Base-by-base conservation (phyloP, 768 basidiomycete genomes). In the Lactarius pseudohatsudake region DNA sequence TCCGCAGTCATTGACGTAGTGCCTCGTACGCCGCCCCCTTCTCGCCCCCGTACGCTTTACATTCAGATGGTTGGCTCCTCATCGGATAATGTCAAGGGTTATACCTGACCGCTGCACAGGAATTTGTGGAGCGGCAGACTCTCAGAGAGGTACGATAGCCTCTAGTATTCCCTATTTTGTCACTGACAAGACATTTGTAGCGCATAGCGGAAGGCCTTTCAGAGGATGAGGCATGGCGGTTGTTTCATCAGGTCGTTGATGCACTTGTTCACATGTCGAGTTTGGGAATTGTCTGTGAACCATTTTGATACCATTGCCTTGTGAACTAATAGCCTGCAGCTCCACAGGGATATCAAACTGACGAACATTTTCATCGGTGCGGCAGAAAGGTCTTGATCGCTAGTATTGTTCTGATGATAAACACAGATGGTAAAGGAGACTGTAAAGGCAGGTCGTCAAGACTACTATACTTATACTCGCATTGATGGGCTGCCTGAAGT, bases 301-400 rank as follows among this genome's bases (percentile, higher is more conserved):
- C 50, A 60, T 64, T 34, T 9, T 58, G 59, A 62, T 10, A 4
- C 16, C n/a, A 30, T 57, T 26, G 57, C 20, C 9, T 1, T 53
- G 64, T 28, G 68, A 47, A 32, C 64, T 69, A 4, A 71, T 34
- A 62, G 54, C 59, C 60, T 20, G 41, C 61, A 86, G 85, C 76
- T 93, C 61, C 91, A 93, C 76, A 81, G 91, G 59, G 95, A 97
- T 75, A 91, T 98, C 75, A 98, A 98, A 75, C 79, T 94, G 16
- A 91, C 90, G 0, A 98, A 98, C 72, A 94, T 98, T 69, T 94
- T 98, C 76, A 93, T 96, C 59, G 92, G 93, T 92, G 70, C 36
- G 83, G 75, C n/a, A 18, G 16, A n/a, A 15, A 34, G 62, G 55
- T 15, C 28, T 58, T 15, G 2, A 32, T 50, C 7, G 28, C 55